Percentiles rank a stretch among this genome's conserved stretches.
These are phyloP conservation scores for Suillus bovinus DNA, from an alignment of 768 basidiomycete genomes.

Conservation along the genomic window DNA sequence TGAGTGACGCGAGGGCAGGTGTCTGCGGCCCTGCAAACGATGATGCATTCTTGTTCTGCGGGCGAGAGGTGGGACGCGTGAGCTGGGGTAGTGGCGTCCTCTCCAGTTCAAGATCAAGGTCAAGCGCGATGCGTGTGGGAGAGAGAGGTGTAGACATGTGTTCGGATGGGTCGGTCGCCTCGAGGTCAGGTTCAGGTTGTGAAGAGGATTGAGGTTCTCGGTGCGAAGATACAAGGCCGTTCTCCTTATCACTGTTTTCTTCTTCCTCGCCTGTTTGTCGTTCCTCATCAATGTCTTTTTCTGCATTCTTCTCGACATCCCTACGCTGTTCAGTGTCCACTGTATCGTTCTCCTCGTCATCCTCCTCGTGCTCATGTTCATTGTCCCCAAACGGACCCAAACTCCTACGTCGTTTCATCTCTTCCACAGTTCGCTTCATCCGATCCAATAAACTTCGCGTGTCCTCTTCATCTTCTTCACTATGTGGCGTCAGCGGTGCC, in stretches of 20 bases:
- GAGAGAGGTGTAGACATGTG: constrained; percentile 12
- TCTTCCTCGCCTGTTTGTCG: constrained; percentile 4
- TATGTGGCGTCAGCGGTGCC: constrained; percentile 12
- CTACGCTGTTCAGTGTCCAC: constrained; percentile 30
- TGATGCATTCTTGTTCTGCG: background rate
- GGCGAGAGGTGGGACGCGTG: background rate
- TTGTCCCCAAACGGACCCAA: constrained; percentile 20
- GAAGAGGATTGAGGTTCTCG: background rate
- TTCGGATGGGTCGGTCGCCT: constrained; percentile 16
- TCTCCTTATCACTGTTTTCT: constrained; percentile 15
- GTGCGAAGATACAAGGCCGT: constrained; percentile 5
- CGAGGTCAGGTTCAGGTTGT: background rate
- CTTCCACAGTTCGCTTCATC: constrained; percentile 39
- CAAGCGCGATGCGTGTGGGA: background rate
- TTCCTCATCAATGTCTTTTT: constrained; percentile 12
- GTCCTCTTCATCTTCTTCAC: constrained; percentile 33
- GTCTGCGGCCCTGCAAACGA: constrained; percentile 19
- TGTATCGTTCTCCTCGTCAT: constrained; percentile 45
- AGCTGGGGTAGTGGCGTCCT: constrained; percentile 8
- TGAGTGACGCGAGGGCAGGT: constrained; percentile 31
- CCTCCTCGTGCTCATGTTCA: constrained; percentile 31
- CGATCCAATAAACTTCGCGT: constrained; percentile 35
- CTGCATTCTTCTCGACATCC: constrained; percentile 40
- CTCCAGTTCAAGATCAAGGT: constrained; percentile 5
- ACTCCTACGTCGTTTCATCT: constrained; percentile 32